A percentile compares a stretch with the other conserved stretches of the same genome.
These are phyloP conservation scores for Lophiotrema nucula DNA, from an alignment of 495 filamentous ascomycete species.

Conservation along the genomic window DNA sequence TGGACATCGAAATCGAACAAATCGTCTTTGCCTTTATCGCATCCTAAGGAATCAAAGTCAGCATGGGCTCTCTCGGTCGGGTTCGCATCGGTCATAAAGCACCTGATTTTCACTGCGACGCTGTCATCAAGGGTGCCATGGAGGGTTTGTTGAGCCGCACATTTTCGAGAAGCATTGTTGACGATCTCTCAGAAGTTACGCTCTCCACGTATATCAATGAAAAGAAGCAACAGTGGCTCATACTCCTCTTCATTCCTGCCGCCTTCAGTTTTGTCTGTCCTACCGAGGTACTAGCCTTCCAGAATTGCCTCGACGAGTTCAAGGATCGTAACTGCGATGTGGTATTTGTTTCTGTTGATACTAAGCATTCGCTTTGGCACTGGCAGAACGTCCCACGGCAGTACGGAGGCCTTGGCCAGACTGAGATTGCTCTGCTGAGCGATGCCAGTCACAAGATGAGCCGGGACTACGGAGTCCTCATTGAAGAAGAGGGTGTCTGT, in stretches of 20 bases:
- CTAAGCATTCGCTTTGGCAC: conserved; percentile 27
- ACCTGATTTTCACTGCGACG: conserved; percentile 27
- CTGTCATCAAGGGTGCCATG: conserved; percentile 16
- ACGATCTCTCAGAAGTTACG: conserved; percentile 10
- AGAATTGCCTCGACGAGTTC: conserved; percentile 28
- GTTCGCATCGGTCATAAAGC: conserved; percentile 25
- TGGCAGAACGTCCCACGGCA: conserved; percentile 29
- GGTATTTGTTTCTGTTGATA: conserved; percentile 41
- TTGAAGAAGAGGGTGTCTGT: conserved; percentile 31
- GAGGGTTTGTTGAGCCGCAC: conserved; percentile 13
- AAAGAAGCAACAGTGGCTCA: conserved; percentile 16
- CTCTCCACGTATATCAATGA: conserved; percentile 15
- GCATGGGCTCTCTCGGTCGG: conserved; percentile 3
- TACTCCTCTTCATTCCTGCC: conserved; percentile 31
- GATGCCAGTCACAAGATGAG: conserved; percentile 32
- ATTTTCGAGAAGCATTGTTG: background rate
- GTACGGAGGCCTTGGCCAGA: conserved; percentile 26
- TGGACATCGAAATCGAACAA: background rate
- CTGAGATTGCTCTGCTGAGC: conserved; percentile 26
- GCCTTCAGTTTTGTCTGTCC: conserved; percentile 35
- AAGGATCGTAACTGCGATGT: conserved; percentile 18
- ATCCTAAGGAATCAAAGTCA: background rate
- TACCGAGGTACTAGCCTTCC: conserved; percentile 34
- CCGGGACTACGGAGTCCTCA: conserved; percentile 26
- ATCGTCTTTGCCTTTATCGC: background rate